phyloP scores from a whole-genome alignment of 768 basidiomycete species.

The Pleurotus tuoliensis region DNA sequence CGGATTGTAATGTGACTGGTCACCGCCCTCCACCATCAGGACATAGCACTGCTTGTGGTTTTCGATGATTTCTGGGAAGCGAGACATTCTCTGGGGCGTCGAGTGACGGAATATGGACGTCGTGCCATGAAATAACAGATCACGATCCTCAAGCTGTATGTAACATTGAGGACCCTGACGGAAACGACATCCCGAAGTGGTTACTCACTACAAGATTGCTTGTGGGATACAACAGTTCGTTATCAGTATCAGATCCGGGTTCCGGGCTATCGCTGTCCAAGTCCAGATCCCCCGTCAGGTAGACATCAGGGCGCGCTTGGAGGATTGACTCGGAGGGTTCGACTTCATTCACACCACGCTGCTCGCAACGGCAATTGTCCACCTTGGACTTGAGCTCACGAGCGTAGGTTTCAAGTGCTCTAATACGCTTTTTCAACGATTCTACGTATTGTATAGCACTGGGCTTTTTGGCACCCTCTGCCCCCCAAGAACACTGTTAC shows the following conservation, averaged over 20 bases:
- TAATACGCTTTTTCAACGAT: conserved; percentile 36
- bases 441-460: conserved; percentile 44
- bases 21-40: conserved; percentile 36
- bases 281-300: conserved; percentile 17
- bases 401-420: conserved; percentile 36
- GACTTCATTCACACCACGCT: conserved; percentile 23
- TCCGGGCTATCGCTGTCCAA: conserved; percentile 17
- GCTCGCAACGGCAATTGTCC: conserved; percentile 36
- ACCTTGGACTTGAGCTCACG: conserved; percentile 38
- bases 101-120: conserved; percentile 41
- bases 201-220: conserved; percentile 31
- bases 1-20: conserved; percentile 36
- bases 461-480: conserved; percentile 36
- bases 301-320: conserved; percentile 25
- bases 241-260: conserved; percentile 18
- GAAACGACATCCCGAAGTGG: conserved; percentile 8
- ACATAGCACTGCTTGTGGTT: conserved; percentile 36
- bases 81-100: conserved; percentile 22
- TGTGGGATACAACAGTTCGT: conserved; percentile 32
- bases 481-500: conserved; percentile 39
- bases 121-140: conserved; percentile 35
- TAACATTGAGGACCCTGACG: not conserved
- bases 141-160: conserved; percentile 36
- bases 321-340: conserved; percentile 21
- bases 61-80: conserved; percentile 35